Evolutionary conservation across 108 stramenopile species (phyloP).

Genomic region (Licmophora abbreviata): DNA sequence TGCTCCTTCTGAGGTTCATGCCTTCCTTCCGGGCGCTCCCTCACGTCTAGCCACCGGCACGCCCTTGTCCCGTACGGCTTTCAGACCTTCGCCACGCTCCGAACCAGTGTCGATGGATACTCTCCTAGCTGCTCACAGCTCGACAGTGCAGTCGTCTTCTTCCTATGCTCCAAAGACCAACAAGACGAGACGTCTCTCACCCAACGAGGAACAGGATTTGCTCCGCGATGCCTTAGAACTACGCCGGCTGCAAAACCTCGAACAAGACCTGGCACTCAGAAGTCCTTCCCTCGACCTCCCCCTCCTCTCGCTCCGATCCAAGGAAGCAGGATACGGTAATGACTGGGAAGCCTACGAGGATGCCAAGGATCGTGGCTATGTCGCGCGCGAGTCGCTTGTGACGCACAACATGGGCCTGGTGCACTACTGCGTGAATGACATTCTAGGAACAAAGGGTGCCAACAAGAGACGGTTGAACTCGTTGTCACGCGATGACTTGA

Average conservation of each 20-base stretch:
- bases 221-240: constrained; percentile 38
- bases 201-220: constrained; percentile 36
- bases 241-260: constrained; percentile 25
- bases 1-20: no score
- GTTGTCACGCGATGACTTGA: constrained; percentile 66
- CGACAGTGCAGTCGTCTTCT: no score
- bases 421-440: constrained; percentile 47
- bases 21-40: no score
- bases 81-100: no score
- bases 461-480: constrained; percentile 12
- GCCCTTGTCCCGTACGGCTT: no score
- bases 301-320: constrained; percentile 14
- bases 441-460: constrained; percentile 19
- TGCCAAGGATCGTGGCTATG: constrained; percentile 27
- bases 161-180: no score
- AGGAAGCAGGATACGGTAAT: constrained; percentile 32
- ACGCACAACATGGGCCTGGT: constrained; percentile 68
- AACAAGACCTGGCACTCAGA: constrained; percentile 14
- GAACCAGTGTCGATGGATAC: no score
- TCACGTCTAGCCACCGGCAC: no score
- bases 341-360: constrained; percentile 33
- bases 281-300: background rate
- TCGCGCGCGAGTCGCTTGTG: constrained; percentile 53
- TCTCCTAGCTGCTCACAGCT: no score
- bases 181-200: constrained; percentile 16